Base-by-base conservation (phyloP, 2,329 filamentous ascomycete genomes). In the Neocucurbitaria cava region DNA sequence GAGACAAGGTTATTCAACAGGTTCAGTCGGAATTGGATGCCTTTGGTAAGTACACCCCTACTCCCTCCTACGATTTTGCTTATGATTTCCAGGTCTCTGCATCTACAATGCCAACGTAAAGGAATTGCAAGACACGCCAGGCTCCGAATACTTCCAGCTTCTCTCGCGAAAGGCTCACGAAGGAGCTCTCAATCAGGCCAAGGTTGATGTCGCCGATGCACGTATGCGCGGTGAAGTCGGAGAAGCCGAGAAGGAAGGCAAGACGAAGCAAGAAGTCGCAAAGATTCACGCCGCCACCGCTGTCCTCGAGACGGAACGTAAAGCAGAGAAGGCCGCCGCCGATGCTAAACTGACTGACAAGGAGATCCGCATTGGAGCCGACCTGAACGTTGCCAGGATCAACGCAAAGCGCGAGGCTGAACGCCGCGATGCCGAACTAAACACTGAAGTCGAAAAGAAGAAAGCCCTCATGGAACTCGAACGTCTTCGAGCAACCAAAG, bases 221-320 rank as follows among this genome's bases (percentile, higher is more conserved):
- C 76, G 81, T 13, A 86, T 85, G 65, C 82, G 82, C 46, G 89
- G 89, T 68, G 89, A 88, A 64, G 88, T 92, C 13, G 89, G 89
- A 53, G 91, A 95, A 75, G 87, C 91, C 21, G 83, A 92, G 72
- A 89, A 90, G 68, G 85, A 87, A 68, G 91, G 91, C 60, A 84
- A 90, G 67, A 89, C 92, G 59, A 92, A 95, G 72, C 90, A 92
- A 49, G 89, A 93, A 69, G 90, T 96, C 38, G 90, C 91, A 65
- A 94, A 92, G 80, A 96, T 96, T 77, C 86, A 93, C 74, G 91
- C 91, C 61, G 87, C 91, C 65, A 96, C 91, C 1, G 90, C 91
- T 1, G 90, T 95, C 1, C 84, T 91, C 56, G 92, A 94, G 79
- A 95, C 91, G 0, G 87, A 94, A 71, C 87, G 91, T 45, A 92